Evolutionary conservation across 495 filamentous ascomycete species (phyloP).

Genomic region (Xylaria cubensis): DNA sequence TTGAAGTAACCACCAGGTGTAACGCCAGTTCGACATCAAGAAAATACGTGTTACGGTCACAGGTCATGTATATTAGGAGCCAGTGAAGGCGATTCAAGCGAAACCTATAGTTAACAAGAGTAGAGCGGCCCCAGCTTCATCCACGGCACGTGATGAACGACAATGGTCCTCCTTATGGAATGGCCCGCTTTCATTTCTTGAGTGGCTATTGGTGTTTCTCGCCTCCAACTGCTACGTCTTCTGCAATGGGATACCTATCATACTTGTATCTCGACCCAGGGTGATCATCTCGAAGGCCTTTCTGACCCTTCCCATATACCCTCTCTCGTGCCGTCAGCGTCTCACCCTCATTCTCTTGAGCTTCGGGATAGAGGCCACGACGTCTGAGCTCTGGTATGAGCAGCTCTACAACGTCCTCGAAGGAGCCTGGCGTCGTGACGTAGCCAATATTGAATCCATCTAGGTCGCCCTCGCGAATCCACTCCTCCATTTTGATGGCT

Average conservation of each 20-base stretch:
- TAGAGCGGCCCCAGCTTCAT: conserved; percentile 10
- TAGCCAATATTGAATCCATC: conserved; percentile 67
- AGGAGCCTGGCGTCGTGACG: conserved; percentile 53
- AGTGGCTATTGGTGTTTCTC: conserved; percentile 2
- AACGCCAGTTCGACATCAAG: conserved; percentile 6
- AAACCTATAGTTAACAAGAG: conserved; percentile 15
- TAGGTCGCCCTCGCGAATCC: conserved; percentile 66
- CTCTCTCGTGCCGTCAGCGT: conserved; percentile 64
- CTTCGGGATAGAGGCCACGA: conserved; percentile 46
- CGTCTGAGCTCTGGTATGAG: conserved; percentile 51
- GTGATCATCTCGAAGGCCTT: conserved; percentile 60
- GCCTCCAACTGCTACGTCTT: not conserved
- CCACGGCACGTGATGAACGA: conserved; percentile 6
- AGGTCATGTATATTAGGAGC: conserved; percentile 7
- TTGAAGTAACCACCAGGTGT: not conserved
- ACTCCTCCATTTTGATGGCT: conserved; percentile 66
- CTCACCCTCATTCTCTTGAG: conserved; percentile 44
- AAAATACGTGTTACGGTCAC: conserved; percentile 4
- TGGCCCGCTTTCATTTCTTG: conserved; percentile 1
- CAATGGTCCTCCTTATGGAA: not conserved
- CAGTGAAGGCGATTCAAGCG: conserved; percentile 4
- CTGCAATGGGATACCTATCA: conserved; percentile 4
- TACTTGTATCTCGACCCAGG: conserved; percentile 63
- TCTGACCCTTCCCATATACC: conserved; percentile 65
- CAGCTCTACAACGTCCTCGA: conserved; percentile 54